These are phyloP conservation scores for Lachnellula subtilissima DNA, from an alignment of 2,329 filamentous ascomycete genomes.

Conservation along the genomic window DNA sequence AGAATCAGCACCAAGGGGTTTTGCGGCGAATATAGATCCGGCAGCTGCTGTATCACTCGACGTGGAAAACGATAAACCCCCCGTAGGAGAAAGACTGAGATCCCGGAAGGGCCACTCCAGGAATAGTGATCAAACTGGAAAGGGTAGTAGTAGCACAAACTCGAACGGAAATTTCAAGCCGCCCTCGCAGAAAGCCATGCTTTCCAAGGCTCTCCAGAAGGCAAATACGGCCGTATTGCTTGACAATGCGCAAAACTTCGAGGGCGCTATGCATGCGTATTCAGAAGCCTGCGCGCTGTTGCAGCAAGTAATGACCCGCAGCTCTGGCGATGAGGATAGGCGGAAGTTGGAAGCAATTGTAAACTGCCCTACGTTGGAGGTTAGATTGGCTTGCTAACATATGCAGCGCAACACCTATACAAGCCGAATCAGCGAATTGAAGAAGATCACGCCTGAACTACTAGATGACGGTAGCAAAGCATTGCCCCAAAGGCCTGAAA, in stretches of 20 bases:
- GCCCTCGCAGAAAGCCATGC: conserved; percentile 88
- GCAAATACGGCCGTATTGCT: conserved; percentile 93
- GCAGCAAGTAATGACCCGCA: conserved; percentile 81
- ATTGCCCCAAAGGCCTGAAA: conserved; percentile 66
- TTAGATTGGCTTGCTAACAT: conserved; percentile 15
- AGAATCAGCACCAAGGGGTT: conserved; percentile 21
- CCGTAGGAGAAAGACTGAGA: conserved; percentile 12
- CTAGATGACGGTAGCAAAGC: conserved; percentile 59
- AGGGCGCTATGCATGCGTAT: conserved; percentile 86
- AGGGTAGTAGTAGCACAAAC: conserved; percentile 41
- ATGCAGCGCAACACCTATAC: conserved; percentile 79
- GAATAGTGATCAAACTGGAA: conserved; percentile 42
- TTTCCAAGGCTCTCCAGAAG: conserved; percentile 91
- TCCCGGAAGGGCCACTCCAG: conserved; percentile 37
- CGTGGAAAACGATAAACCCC: not conserved
- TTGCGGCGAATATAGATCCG: conserved; percentile 17
- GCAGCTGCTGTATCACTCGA: conserved; percentile 8
- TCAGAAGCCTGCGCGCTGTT: conserved; percentile 83
- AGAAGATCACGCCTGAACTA: conserved; percentile 59
- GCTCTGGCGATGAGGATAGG: conserved; percentile 78
- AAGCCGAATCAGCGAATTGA: conserved; percentile 80
- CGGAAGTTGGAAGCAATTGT: conserved; percentile 92
- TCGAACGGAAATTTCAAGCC: conserved; percentile 35
- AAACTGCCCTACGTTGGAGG: conserved; percentile 39
- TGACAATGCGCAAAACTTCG: conserved; percentile 93